Evolutionary conservation across 208 protist genomes (phyloP).

Genomic region (Trypanosoma brucei): DNA sequence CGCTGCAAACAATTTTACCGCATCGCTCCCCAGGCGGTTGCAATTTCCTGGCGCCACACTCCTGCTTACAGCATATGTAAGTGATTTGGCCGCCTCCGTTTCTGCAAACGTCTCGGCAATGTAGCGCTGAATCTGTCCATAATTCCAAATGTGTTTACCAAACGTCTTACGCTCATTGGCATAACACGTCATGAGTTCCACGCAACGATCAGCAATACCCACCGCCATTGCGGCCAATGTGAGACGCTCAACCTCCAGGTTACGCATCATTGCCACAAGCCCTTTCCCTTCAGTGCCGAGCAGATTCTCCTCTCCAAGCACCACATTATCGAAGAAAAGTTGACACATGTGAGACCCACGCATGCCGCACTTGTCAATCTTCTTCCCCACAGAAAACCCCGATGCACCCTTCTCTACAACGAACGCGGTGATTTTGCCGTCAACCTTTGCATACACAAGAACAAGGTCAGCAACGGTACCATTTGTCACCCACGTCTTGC

Average conservation of each 20-base stretch:
- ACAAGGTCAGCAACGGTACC: conserved; percentile 93
- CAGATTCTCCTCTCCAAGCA: conserved; percentile 59
- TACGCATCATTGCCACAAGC: conserved; percentile 77
- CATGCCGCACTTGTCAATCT: conserved; percentile 86
- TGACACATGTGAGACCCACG: conserved; percentile 74
- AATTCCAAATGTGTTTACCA: conserved; percentile 84
- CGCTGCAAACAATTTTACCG: conserved; percentile 91
- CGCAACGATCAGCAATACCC: conserved; percentile 73
- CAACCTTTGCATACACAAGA: conserved; percentile 96
- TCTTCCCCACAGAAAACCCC: conserved; percentile 57
- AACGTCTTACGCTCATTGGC: conserved; percentile 89
- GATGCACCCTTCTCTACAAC: conserved; percentile 45
- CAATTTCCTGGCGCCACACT: conserved; percentile 48
- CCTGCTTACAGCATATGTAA: conserved; percentile 88
- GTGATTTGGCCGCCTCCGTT: conserved; percentile 78
- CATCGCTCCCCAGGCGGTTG: conserved; percentile 87
- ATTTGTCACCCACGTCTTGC: conserved; percentile 98
- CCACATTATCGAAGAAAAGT: conserved; percentile 69
- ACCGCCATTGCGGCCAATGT: conserved; percentile 76
- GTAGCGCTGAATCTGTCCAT: conserved; percentile 94
- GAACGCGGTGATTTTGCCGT: conserved; percentile 73
- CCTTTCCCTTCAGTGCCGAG: conserved; percentile 60
- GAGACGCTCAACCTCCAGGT: conserved; percentile 77
- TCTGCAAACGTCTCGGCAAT: conserved; percentile 93
- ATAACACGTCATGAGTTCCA: conserved; percentile 84